A percentile compares a stretch with the other conserved stretches of the same genome.
phyloP scores from a whole-genome alignment of 1,284 basidiomycete species.

The Boletus subluridellus region DNA sequence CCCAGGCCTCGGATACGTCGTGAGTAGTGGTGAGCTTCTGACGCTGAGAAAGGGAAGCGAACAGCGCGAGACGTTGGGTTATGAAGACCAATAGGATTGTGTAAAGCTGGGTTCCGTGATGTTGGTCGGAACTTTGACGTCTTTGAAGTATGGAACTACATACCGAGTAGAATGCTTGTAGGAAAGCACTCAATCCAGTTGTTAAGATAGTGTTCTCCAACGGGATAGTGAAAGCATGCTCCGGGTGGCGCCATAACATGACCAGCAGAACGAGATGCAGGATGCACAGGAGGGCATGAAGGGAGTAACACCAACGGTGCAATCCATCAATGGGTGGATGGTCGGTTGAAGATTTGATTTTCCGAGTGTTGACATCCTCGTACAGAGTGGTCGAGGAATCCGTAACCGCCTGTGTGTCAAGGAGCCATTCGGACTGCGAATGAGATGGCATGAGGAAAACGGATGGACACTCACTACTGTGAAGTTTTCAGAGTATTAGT shows the following conservation, averaged over 20 bases:
- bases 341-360: not conserved
- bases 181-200: conserved; percentile 4
- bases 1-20: too few species aligned
- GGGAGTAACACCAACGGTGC: conserved; percentile 3
- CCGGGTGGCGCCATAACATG: conserved; percentile 2
- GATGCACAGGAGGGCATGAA: conserved; percentile 4
- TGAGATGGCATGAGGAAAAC: not conserved
- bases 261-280: conserved; percentile 3
- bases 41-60: too few species aligned
- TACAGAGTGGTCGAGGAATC: not conserved
- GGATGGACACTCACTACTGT: not conserved
- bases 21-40: too few species aligned
- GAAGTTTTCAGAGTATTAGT: too few species aligned
- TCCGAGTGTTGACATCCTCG: not conserved
- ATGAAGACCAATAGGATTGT: too few species aligned
- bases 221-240: conserved; percentile 1
- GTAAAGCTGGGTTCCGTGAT: too few species aligned
- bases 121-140: too few species aligned
- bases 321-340: not conserved
- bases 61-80: too few species aligned
- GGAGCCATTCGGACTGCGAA: not conserved
- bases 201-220: not conserved
- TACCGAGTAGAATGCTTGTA: not conserved
- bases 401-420: not conserved
- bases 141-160: too few species aligned